Evolutionary conservation across 352 stramenopile genomes (phyloP).

Genomic region (Globisporangium barbulae): DNA sequence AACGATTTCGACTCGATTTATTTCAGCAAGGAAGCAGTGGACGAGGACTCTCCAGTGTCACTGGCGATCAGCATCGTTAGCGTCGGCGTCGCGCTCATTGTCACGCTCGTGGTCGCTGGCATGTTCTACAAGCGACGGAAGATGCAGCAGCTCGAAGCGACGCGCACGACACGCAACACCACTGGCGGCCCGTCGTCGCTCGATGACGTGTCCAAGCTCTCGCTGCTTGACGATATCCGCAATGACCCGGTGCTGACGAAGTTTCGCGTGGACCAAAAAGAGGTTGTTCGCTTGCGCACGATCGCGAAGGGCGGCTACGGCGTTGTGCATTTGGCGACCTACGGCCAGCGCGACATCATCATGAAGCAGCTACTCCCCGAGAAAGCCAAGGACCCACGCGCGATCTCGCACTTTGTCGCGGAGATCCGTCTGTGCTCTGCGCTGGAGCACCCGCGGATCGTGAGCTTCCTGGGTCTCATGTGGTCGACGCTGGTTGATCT

Average conservation of each 20-base stretch:
- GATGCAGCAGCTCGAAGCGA: constrained; percentile 14
- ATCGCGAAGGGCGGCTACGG: constrained; percentile 57
- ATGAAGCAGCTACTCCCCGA: constrained; percentile 16
- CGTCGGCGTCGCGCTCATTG: constrained; percentile 5
- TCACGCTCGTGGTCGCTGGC: constrained; percentile 2
- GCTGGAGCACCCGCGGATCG: constrained; percentile 26
- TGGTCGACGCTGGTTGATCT: constrained; percentile 23
- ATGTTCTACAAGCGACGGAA: constrained; percentile 14
- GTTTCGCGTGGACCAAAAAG: constrained; percentile 45
- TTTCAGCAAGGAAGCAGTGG: not conserved
- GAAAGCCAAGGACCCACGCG: constrained; percentile 17
- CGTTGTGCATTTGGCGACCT: constrained; percentile 40
- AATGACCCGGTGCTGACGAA: constrained; percentile 41
- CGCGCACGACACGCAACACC: constrained; percentile 12
- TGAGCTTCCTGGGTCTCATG: constrained; percentile 24
- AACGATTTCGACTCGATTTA: constrained; percentile 14
- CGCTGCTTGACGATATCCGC: constrained; percentile 46
- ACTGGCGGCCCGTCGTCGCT: constrained; percentile 1
- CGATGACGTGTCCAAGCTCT: constrained; percentile 21
- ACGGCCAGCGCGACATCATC: constrained; percentile 29
- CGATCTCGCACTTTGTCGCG: constrained; percentile 31
- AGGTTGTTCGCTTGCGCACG: constrained; percentile 30
- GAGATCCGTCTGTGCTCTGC: constrained; percentile 21
- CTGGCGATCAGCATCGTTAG: constrained; percentile 11
- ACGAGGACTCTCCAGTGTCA: not conserved